Conservation (phyloP, 768 basidiomycete species). For the Lactarius evosmus region DNA sequence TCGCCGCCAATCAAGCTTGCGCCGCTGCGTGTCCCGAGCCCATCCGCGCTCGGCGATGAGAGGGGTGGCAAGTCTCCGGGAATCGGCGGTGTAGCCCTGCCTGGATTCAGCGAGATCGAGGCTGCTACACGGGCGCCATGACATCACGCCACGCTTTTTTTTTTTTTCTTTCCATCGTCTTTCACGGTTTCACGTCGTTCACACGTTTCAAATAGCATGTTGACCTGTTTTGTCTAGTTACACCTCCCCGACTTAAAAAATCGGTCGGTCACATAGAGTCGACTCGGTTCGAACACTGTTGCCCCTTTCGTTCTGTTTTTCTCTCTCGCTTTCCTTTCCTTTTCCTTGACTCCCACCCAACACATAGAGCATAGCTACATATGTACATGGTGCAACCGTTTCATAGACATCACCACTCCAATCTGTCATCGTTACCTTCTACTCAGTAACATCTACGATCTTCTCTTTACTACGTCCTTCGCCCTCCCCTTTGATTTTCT, state of each 20-base stretch:
- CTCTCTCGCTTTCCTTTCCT: not conserved
- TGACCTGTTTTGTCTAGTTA: not conserved
- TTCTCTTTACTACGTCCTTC: not conserved
- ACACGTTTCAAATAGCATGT: slow-evolving; percentile 11
- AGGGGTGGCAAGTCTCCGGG: slow-evolving; percentile 18
- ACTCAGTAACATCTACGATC: slow-evolving; percentile 1
- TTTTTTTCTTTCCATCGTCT: not conserved
- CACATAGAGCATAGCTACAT: slow-evolving; percentile 19
- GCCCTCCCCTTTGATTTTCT: not conserved
- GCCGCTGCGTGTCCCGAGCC: slow-evolving; percentile 53
- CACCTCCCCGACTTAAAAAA: not conserved
- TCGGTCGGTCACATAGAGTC: not conserved
- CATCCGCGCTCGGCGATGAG: slow-evolving; percentile 29
- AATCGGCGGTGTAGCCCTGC: slow-evolving; percentile 31
- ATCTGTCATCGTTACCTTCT: slow-evolving; percentile 13
- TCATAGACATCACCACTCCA: slow-evolving; percentile 16
- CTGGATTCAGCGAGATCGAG: slow-evolving; percentile 35
- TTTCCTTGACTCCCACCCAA: not conserved
- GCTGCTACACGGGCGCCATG: slow-evolving; percentile 28
- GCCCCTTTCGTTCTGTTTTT: not conserved
- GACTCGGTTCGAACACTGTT: slow-evolving; percentile 6
- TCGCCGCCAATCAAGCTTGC: slow-evolving; percentile 72
- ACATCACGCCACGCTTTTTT: slow-evolving; percentile 6
- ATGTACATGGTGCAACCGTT: slow-evolving; percentile 17
- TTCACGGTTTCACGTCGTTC: not conserved